These are phyloP conservation scores for Gamsiella multidivaricata DNA, from an alignment of 192 early-diverging fungal genomes.

Conservation along the genomic window DNA sequence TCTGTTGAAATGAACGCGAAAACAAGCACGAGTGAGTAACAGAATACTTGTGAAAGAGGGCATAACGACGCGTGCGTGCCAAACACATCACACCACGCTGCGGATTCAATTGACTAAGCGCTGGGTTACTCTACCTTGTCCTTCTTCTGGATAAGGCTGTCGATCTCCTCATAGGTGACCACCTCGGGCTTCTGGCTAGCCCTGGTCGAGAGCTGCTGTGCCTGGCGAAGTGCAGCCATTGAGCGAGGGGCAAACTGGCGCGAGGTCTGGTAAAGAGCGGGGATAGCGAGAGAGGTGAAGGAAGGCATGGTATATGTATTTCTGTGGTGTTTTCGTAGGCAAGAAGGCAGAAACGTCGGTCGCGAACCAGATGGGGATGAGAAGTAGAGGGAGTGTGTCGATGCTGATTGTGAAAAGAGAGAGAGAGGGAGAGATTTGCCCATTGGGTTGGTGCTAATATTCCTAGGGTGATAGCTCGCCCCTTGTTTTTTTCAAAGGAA, in stretches of 20 bases:
- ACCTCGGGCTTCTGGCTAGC: slow-evolving; percentile 32
- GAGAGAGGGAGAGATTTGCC: neutral
- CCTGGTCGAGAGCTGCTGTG: slow-evolving; percentile 31
- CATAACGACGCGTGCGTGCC: no score
- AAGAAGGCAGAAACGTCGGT: no score
- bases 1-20: slow-evolving; percentile 27
- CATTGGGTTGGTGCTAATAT: no score
- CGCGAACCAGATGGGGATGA: no score
- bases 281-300: slow-evolving; percentile 48
- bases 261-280: slow-evolving; percentile 52
- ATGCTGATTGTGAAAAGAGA: neutral
- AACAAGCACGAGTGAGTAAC: no score
- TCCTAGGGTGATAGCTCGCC: no score
- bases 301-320: slow-evolving; percentile 29
- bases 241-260: slow-evolving; percentile 45
- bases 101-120: no score
- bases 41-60: no score
- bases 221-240: slow-evolving; percentile 37
- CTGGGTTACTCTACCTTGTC: slow-evolving; percentile 26
- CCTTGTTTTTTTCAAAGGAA: no score
- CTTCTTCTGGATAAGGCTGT: slow-evolving; percentile 40
- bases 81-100: no score
- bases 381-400: neutral
- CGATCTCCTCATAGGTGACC: slow-evolving; percentile 50
- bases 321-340: neutral